Evolutionary conservation across 2,329 filamentous ascomycete species (phyloP).

Genomic region (Incumbomyces delicatus): DNA sequence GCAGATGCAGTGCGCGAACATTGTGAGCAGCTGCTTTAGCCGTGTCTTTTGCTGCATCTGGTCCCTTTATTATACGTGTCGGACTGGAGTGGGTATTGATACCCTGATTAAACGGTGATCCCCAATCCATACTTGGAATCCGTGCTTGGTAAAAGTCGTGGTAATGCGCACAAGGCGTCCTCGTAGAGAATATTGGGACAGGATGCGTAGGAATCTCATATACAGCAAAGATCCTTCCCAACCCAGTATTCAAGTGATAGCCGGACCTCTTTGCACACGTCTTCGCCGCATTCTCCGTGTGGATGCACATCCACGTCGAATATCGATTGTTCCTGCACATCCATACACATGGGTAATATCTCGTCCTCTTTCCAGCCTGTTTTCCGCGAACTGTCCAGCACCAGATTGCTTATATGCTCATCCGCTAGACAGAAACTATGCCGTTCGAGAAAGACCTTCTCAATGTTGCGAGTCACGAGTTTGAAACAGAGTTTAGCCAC

Average conservation of each 20-base stretch:
- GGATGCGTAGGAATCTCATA: neutral
- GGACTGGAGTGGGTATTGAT: too few relatives aligned
- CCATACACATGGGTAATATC: neutral
- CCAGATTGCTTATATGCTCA: neutral
- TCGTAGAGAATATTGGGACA: too few relatives aligned
- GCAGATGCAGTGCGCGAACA: too few relatives aligned
- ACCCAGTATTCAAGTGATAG: neutral
- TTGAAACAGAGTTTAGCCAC: neutral
- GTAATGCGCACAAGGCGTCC: too few relatives aligned
- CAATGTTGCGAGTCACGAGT: neutral
- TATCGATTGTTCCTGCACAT: neutral
- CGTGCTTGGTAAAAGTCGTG: too few relatives aligned
- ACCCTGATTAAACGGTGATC: too few relatives aligned
- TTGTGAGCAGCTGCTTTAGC: too few relatives aligned
- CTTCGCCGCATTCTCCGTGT: neutral
- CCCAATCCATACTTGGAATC: too few relatives aligned
- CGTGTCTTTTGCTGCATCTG: too few relatives aligned
- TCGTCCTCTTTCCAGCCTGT: neutral
- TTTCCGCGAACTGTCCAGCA: neutral
- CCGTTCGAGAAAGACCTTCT: neutral
- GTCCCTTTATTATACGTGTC: too few relatives aligned
- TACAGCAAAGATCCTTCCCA: neutral
- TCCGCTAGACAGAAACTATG: neutral
- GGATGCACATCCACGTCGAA: neutral
- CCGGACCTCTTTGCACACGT: neutral